Evolutionary conservation across 306 rosid genomes (phyloP).

Genomic region (Astragalus membranaceus): DNA sequence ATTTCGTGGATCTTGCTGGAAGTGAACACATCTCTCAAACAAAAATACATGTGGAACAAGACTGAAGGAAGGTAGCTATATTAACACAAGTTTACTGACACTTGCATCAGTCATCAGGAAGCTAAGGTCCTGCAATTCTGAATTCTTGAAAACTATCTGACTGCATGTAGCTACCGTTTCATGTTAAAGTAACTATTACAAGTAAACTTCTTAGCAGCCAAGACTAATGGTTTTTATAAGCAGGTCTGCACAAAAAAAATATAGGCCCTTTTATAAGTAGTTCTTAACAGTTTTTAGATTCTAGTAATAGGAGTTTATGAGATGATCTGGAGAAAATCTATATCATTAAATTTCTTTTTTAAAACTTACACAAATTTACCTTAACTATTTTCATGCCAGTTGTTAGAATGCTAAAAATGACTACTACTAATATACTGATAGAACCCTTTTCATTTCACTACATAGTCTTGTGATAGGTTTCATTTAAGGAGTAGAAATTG

Average conservation of each 20-base stretch:
- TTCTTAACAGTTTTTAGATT: not conserved
- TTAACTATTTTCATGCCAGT: too few relatives aligned
- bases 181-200: not conserved
- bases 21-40: constrained; percentile 90
- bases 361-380: too few relatives aligned
- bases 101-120: constrained; percentile 85
- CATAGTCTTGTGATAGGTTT: too few relatives aligned
- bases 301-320: too few relatives aligned
- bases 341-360: too few relatives aligned
- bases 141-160: constrained; percentile 5
- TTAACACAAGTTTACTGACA: constrained; percentile 79
- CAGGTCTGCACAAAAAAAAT: not conserved
- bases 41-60: constrained; percentile 66
- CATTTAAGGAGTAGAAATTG: too few relatives aligned
- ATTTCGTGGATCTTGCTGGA: constrained; percentile 96
- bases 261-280: not conserved
- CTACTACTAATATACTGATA: too few relatives aligned
- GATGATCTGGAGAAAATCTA: too few relatives aligned
- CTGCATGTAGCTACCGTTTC: constrained; percentile 5
- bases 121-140: constrained; percentile 53
- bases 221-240: not conserved
- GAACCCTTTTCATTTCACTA: too few relatives aligned
- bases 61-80: constrained; percentile 88
- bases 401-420: too few relatives aligned
- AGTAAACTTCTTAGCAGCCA: not conserved